Base-by-base conservation (phyloP, 2,329 filamentous ascomycete genomes). In the Polychaeton citri region DNA sequence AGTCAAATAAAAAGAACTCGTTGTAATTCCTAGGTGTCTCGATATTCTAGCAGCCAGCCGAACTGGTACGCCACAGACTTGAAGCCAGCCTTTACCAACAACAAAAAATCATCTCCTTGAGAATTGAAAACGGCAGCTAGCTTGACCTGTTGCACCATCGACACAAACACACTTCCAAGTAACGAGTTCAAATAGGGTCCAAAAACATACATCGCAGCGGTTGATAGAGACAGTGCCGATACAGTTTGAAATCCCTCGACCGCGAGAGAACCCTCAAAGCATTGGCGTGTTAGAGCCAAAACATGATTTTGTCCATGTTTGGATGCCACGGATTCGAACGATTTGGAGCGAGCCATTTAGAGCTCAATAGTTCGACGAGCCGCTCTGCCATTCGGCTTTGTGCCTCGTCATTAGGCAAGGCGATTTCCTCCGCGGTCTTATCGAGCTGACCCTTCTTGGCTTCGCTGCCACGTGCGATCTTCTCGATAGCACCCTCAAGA, bases 361-460 rank as follows among this genome's bases (percentile, higher is more conserved):
- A n/a, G n/a, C n/a, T n/a, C n/a, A n/a, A n/a, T 19, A 19, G 12
- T 2, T 6, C 18, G 17, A 12, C 19, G n/a, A 32, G 19, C 24
- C 13, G 15, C 28, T 39, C 26, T 4, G n/a, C n/a, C n/a, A n/a
- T n/a, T n/a, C n/a, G n/a, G n/a, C n/a, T n/a, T n/a, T 17, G 19
- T 13, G 32, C 32, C 10, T 32, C 33, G 7, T 33, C 15, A 33
- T 42, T n/a, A 17, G 30, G 15, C 12, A n/a, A 8, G 13, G 17
- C 21, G 21, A 12, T 12, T 15, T 19, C 19, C 24, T 28, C 24
- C 15, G 77, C 76, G 42, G 41, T 15, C 39, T 34, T 16, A 38
- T 71, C 6, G 50, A 59, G 20, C 58, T 77, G 4, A 66, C 63
- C 3, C 57, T 76, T 2, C 62, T 75, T 13, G 72, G 74, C 5